These are phyloP conservation scores for Cyclotella kingstonii DNA, from an alignment of 108 stramenopile genomes.

Conservation along the genomic window DNA sequence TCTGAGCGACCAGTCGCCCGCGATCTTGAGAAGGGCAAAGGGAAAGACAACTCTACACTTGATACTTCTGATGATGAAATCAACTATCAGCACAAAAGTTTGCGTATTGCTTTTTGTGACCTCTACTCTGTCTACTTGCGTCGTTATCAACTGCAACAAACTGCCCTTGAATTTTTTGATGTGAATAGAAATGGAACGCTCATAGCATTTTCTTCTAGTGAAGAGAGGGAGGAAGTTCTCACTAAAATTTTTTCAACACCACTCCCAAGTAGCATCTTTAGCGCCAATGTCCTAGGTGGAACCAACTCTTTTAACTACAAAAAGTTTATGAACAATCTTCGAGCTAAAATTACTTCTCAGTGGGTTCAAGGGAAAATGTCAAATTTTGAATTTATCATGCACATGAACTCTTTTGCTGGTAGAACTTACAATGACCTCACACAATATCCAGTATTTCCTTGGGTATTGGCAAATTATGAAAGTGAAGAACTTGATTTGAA, in stretches of 20 bases:
- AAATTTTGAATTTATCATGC: slow-evolving; percentile 98
- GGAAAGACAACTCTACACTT: slow-evolving; percentile 34
- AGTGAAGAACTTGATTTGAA: slow-evolving; percentile 91
- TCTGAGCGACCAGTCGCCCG: slow-evolving; percentile 27
- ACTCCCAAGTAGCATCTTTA: slow-evolving; percentile 85
- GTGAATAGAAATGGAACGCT: slow-evolving; percentile 74
- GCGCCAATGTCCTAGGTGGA: slow-evolving; percentile 37
- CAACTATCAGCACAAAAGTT: slow-evolving; percentile 83
- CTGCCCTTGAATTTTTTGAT: slow-evolving; percentile 93
- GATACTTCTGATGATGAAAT: slow-evolving; percentile 61
- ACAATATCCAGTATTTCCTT: slow-evolving; percentile 99
- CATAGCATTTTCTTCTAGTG: slow-evolving; percentile 64
- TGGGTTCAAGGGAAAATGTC: slow-evolving; percentile 90
- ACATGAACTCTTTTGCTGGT: slow-evolving; percentile 96
- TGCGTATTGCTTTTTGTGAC: slow-evolving; percentile 77
- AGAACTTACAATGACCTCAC: slow-evolving; percentile 95
- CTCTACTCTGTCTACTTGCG: slow-evolving; percentile 84
- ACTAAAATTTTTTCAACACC: slow-evolving; percentile 64
- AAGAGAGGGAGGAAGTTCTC: slow-evolving; percentile 79
- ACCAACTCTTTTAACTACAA: slow-evolving; percentile 79
- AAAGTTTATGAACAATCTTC: slow-evolving; percentile 82
- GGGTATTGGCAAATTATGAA: slow-evolving; percentile 96
- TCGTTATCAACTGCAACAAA: slow-evolving; percentile 92
- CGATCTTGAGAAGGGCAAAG: slow-evolving; percentile 37
- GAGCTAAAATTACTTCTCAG: slow-evolving; percentile 75